Evolutionary conservation across 1,284 basidiomycete species (phyloP), one percentile per base, ranked within the genome.

Genomic region (Moniliophthora roreri): DNA sequence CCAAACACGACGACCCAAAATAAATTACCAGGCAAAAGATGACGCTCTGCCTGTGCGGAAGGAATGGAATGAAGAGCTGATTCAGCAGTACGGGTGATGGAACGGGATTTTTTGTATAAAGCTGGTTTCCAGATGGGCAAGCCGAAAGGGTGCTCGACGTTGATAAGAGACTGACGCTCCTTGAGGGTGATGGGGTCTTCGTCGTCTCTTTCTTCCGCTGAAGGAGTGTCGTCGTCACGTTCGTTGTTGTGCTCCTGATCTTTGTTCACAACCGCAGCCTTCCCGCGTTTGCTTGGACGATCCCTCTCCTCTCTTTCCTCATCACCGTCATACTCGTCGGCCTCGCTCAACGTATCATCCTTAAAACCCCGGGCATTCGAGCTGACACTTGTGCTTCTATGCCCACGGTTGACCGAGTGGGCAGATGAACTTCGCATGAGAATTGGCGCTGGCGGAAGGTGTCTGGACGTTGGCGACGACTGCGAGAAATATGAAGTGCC

Each of bases 41-140:
- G 94, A 18, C 93, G 84, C 64, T 95, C 93, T 1, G 91, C 93
- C 55, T 93, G 89, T 0, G 94, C 91, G 16, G 93, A 95, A 1
- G 97, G 97, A 37, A 91, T 82, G 15, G 89, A 85, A 68, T 99
- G 97, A 2, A 99, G 81, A 0, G 92, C 97, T 52, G 89, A 86
- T 70, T 99, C 97, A 38, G 97, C 97, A 69, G 95, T 89, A 52
- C 95, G 90, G 40, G 96, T 98, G 60, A 99, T 92, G 1, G 95
- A 95, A 45, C 97, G 89, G 24, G 91, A 92, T 70, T 99, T 99
- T 73, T 97, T 96, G 84, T 99, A 99, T 50, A 99, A 73, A 0
- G 97, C 97, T 11, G 97, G 97, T 72, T 99, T 99, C 97, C 97
- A 99, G 67, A 99, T 98, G 42, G 94, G 97, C 60, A 99, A 80